Conservation (phyloP, 2,329 filamentous ascomycete species). For the Aspergillus sp. region DNA sequence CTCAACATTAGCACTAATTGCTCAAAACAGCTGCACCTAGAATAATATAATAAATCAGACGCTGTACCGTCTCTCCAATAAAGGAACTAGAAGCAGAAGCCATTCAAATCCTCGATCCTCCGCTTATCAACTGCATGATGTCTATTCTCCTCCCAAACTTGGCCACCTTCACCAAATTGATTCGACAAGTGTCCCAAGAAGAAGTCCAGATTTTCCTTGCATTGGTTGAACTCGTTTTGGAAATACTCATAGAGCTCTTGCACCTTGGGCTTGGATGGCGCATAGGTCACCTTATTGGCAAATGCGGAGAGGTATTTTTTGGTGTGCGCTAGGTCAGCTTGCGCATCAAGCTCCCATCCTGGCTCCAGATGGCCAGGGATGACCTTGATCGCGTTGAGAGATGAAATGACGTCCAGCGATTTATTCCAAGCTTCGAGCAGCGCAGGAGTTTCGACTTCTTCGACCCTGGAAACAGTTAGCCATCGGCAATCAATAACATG, state of each 20-base stretch:
- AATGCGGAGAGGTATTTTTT: constrained; percentile 25
- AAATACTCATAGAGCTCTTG: constrained; percentile 25
- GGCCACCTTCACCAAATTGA: constrained; percentile 25
- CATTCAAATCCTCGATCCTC: constrained; percentile 9
- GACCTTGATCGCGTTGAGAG: constrained; percentile 21
- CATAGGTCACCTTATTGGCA: constrained; percentile 21
- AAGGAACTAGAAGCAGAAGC: constrained; percentile 10
- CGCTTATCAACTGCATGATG: constrained; percentile 17
- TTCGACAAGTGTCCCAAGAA: constrained; percentile 28
- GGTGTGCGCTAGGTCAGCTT: constrained; percentile 23
- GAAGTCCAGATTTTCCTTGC: constrained; percentile 27
- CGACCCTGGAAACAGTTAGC: constrained; percentile 15
- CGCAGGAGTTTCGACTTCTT: constrained; percentile 22
- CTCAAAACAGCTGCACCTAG: not conserved
- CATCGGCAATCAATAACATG: not conserved
- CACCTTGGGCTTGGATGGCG: constrained; percentile 17
- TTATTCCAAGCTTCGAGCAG: constrained; percentile 20
- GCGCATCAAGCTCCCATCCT: constrained; percentile 21
- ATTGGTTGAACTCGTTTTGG: constrained; percentile 21
- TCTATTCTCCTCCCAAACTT: constrained; percentile 27
- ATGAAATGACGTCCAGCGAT: constrained; percentile 21
- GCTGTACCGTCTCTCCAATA: not conserved
- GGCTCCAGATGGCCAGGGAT: constrained; percentile 22
- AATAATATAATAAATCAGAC: not conserved
- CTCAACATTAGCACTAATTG: not conserved